phyloP scores from a whole-genome alignment of 2,329 filamentous ascomycete species.

The Colletotrichum limetticola region DNA sequence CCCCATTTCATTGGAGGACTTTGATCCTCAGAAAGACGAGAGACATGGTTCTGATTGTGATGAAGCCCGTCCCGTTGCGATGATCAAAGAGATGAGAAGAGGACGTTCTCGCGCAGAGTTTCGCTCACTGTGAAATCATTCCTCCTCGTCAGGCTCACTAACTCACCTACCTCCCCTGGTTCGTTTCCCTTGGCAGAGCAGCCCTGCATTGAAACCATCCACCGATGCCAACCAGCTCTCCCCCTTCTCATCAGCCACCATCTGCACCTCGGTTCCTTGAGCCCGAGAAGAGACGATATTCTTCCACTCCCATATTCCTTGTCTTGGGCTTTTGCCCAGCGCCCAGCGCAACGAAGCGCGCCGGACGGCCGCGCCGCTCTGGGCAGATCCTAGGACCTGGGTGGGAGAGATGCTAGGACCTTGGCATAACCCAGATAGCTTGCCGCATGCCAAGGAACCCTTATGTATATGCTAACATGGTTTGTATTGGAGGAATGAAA shows the following conservation, averaged over 20 bases:
- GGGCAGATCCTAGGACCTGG: background rate
- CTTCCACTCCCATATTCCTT: background rate
- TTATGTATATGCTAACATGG: background rate
- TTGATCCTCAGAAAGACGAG: background rate
- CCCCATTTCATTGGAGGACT: constrained; percentile 3
- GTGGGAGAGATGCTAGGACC: background rate
- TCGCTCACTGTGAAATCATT: background rate
- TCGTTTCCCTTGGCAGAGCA: background rate
- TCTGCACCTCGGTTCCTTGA: constrained; percentile 17
- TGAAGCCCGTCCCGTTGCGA: background rate
- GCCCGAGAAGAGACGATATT: background rate
- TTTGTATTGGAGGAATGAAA: background rate
- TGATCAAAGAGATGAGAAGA: background rate
- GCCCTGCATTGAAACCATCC: background rate
- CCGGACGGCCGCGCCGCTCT: background rate
- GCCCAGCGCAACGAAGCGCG: background rate
- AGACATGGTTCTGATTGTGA: background rate
- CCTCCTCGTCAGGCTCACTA: background rate
- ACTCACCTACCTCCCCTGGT: background rate
- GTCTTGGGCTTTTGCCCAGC: background rate
- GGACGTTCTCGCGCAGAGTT: background rate
- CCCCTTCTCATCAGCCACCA: background rate
- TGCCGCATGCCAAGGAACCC: constrained; percentile 10
- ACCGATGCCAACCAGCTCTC: background rate
- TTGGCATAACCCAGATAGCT: background rate